Percentiles rank a stretch among this genome's conserved stretches.
Conservation (phyloP, 2,329 filamentous ascomycete genomes). For the Fusarium beomiforme region DNA sequence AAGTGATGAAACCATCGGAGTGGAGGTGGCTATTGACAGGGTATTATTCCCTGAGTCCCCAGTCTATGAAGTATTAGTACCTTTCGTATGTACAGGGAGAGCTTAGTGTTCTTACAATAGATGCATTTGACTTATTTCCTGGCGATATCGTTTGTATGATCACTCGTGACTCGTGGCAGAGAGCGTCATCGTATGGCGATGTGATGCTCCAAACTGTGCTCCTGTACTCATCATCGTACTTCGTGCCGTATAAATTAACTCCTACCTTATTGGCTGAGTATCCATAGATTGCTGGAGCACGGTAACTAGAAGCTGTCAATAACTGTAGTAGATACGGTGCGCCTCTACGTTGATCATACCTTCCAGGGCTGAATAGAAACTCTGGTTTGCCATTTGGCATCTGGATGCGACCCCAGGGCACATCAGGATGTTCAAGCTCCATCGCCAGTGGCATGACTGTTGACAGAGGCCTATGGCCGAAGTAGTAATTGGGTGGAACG, state of each 20-base stretch:
- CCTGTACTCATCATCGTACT: not conserved
- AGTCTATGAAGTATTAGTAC: not conserved
- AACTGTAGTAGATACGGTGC: not conserved
- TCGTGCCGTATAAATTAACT: not conserved
- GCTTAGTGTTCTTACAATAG: not conserved
- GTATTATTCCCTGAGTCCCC: not conserved
- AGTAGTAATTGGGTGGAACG: not conserved
- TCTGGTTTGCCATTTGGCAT: not conserved
- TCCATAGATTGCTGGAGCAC: not conserved
- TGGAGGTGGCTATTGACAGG: not conserved
- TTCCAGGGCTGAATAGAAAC: not conserved
- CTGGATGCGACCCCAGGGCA: not conserved
- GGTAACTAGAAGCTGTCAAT: not conserved
- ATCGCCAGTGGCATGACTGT: not conserved
- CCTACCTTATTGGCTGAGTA: not conserved
- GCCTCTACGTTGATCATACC: not conserved
- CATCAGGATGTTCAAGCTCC: not conserved
- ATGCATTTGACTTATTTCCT: not conserved
- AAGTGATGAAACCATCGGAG: not conserved
- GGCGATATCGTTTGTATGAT: not conserved
- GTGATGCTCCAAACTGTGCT: not conserved
- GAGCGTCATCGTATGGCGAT: not conserved
- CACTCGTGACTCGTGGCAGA: not conserved
- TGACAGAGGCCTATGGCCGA: not conserved
- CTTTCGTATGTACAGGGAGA: not conserved